Base-by-base conservation (phyloP, 805 yeast species). In the Lachancea sp. region DNA sequence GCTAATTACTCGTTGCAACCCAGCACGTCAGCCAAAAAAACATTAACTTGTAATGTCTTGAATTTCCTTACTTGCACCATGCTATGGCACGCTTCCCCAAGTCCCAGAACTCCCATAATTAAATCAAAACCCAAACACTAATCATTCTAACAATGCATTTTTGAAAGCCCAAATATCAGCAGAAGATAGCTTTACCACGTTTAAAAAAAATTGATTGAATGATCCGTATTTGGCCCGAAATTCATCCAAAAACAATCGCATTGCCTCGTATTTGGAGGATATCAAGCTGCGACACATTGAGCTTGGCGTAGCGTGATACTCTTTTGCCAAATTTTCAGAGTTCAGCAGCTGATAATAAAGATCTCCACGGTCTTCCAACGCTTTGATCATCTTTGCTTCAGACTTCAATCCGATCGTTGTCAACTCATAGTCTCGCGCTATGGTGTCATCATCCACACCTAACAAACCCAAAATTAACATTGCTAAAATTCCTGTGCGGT, bases 341-440 rank as follows among this genome's bases (percentile, higher is more conserved):
- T 51, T 50, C 34, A 52, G 29, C 46, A 51, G 59, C 16, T 54
- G 51, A 33, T 54, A 30, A 42, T 67, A 74, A 37, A 63, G 58
- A 13, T 56, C 55, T 38, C 54, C 64, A 34, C 75, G 58, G 3
- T 51, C 48, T 7, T 63, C 64, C 42, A 69, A 67, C 36, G 42
- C 48, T 15, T 46, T 36, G 15, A 46, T 33, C 18, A 54, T 33
- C 28, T 45, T 45, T 8, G 20, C 21, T 37, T 74, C 76, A 2
- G 82, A 78, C 36, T 47, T 49, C 37, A 83, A 62, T 0, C 94
- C 95, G 34, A 72, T 56, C 0, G 80, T 68, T 1, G 94, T 83
- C 51, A 86, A 63, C 55, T 82, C 92, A 53, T 84, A 87, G 54
- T 86, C 96, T 47, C 78, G 72, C 1, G 86, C 77, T 28, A 85